These are phyloP conservation scores for Pyricularia sp. DNA, from an alignment of 2,329 filamentous ascomycete genomes.

Conservation along the genomic window DNA sequence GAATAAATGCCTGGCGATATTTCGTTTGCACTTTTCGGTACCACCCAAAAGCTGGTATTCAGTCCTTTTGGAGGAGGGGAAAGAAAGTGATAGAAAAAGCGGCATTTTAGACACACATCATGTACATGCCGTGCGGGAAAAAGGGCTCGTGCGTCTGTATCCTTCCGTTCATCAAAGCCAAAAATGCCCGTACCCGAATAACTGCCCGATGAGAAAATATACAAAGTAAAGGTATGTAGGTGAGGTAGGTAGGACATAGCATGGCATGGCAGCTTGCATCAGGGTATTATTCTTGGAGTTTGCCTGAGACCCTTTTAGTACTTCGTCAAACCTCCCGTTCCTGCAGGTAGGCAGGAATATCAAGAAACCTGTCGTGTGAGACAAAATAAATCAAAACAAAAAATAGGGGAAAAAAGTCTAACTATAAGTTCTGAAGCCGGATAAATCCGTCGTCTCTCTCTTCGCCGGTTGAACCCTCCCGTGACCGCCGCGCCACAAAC, in stretches of 20 bases:
- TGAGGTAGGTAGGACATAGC: not conserved
- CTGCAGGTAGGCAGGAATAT: not conserved
- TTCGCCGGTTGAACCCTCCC: not conserved
- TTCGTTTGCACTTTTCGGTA: not conserved
- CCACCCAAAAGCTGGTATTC: not conserved
- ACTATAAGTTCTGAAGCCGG: not conserved
- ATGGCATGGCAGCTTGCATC: not conserved
- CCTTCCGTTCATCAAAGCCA: not conserved
- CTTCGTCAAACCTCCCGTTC: not conserved
- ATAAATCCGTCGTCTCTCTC: not conserved
- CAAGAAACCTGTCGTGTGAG: too few relatives aligned
- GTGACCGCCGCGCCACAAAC: not conserved
- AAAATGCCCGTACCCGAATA: not conserved
- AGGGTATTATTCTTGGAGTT: not conserved
- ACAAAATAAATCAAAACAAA: not conserved
- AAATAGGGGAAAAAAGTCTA: too few relatives aligned
- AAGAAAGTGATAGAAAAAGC: not conserved
- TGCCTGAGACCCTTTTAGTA: not conserved
- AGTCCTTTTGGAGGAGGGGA: not conserved
- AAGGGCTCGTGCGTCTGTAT: not conserved
- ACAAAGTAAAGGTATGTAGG: not conserved
- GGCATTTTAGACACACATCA: not conserved
- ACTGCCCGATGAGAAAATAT: not conserved
- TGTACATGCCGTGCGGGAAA: not conserved
- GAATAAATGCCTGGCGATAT: not conserved